These are phyloP conservation scores for Asterophora lycoperdoides DNA, from an alignment of 768 basidiomycete species.

Conservation along the genomic window DNA sequence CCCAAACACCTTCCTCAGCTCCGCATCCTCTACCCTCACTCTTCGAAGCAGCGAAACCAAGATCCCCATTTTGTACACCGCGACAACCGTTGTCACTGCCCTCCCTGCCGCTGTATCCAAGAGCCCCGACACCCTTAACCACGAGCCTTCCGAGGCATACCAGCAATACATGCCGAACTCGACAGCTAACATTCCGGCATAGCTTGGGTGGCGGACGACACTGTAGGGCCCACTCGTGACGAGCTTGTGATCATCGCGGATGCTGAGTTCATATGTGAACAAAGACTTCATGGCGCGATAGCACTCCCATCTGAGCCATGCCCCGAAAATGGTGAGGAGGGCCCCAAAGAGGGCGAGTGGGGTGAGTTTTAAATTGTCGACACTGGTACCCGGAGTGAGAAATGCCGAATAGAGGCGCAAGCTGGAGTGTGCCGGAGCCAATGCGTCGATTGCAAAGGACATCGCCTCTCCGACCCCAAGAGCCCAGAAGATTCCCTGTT, in stretches of 20 bases:
- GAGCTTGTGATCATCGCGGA: slow-evolving; percentile 23
- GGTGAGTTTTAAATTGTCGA: slow-evolving; percentile 12
- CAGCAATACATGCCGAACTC: slow-evolving; percentile 29
- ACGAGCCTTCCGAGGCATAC: slow-evolving; percentile 28
- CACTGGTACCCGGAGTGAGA: neutral
- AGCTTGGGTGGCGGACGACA: slow-evolving; percentile 32
- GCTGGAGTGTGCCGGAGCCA: neutral
- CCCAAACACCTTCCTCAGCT: no score
- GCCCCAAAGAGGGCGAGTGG: slow-evolving; percentile 25
- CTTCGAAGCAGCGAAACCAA: slow-evolving; percentile 15
- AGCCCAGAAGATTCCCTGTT: slow-evolving; percentile 6
- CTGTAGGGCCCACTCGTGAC: slow-evolving; percentile 30
- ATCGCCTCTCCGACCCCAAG: neutral
- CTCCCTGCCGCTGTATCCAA: slow-evolving; percentile 23
- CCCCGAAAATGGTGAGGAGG: slow-evolving; percentile 22
- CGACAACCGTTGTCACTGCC: slow-evolving; percentile 8
- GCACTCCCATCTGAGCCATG: slow-evolving; percentile 19
- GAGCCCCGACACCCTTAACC: slow-evolving; percentile 27
- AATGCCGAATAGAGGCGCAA: neutral
- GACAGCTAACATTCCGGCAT: slow-evolving; percentile 24
- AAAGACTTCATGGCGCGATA: slow-evolving; percentile 32
- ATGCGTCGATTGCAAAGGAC: neutral
- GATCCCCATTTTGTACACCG: slow-evolving; percentile 7
- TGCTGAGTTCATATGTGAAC: slow-evolving; percentile 39
- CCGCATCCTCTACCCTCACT: no score